A percentile compares a stretch with the other conserved stretches of the same genome.
These are phyloP conservation scores for Fusarium falciforme DNA, from an alignment of 2,329 filamentous ascomycete species.

Conservation along the genomic window DNA sequence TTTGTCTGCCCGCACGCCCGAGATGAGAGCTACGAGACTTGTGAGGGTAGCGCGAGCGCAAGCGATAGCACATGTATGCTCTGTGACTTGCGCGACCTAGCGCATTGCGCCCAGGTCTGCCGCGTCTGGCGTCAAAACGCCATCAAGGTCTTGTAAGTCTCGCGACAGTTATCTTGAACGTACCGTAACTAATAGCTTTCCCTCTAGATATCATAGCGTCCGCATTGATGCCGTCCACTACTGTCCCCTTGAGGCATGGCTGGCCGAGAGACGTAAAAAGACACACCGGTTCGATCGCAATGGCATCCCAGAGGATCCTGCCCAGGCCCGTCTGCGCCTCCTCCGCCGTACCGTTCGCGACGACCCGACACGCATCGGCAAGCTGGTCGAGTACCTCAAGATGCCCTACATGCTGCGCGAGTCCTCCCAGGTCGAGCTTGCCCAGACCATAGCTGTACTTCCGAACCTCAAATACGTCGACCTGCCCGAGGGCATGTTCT, in stretches of 20 bases:
- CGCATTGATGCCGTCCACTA: constrained; percentile 96
- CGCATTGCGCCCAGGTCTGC: constrained; percentile 80
- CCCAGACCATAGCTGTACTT: constrained; percentile 84
- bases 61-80: constrained; percentile 88
- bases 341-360: constrained; percentile 86
- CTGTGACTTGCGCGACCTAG: constrained; percentile 90
- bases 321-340: constrained; percentile 79
- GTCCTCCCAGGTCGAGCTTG: constrained; percentile 84
- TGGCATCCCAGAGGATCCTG: constrained; percentile 82
- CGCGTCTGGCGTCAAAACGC: constrained; percentile 74
- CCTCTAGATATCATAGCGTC: constrained; percentile 81
- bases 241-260: constrained; percentile 85
- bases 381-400: constrained; percentile 82
- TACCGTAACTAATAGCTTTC: constrained; percentile 20
- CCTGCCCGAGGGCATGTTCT: constrained; percentile 87
- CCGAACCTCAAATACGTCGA: constrained; percentile 91
- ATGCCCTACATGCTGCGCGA: constrained; percentile 95
- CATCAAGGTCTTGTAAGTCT: constrained; percentile 69
- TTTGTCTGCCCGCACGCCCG: constrained; percentile 85
- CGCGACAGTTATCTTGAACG: not conserved
- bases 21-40: constrained; percentile 83
- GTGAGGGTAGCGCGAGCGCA: constrained; percentile 76
- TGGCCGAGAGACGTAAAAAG: constrained; percentile 82
- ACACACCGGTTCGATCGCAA: constrained; percentile 80
- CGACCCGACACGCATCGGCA: constrained; percentile 74